These are phyloP conservation scores for Coemansia sp. DNA, from an alignment of 192 early-diverging fungal genomes.

Conservation along the genomic window DNA sequence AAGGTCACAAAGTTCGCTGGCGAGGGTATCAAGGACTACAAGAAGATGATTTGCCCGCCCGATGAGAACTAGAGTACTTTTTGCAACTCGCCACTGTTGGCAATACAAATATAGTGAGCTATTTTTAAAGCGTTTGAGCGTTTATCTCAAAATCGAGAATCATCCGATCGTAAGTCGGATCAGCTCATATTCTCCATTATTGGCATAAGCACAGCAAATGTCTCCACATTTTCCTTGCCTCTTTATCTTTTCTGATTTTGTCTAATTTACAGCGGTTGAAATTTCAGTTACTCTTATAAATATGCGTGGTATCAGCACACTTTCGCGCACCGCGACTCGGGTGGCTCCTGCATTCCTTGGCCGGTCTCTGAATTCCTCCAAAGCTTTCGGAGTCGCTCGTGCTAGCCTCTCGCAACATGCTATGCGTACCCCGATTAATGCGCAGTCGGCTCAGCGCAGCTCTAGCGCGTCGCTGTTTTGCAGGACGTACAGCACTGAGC, in stretches of 20 bases:
- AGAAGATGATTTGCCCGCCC: conserved; percentile 60
- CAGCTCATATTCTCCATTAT: not conserved
- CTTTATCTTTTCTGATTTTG: conserved; percentile 6
- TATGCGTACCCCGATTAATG: not conserved
- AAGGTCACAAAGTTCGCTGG: conserved; percentile 86
- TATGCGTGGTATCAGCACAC: conserved; percentile 26
- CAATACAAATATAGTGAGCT: too few species aligned
- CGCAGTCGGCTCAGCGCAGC: not conserved
- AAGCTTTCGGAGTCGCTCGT: conserved; percentile 1
- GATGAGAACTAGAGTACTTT: conserved; percentile 18
- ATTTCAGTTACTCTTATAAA: not conserved
- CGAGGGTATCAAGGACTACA: conserved; percentile 83
- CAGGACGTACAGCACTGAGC: conserved; percentile 38
- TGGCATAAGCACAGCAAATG: not conserved
- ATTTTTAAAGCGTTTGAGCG: not conserved
- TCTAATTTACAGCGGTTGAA: not conserved
- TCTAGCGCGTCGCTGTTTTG: not conserved
- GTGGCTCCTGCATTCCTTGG: not conserved
- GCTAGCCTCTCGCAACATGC: not conserved
- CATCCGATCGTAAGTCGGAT: not conserved
- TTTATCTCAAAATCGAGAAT: not conserved
- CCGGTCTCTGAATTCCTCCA: conserved; percentile 5
- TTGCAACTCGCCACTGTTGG: not conserved
- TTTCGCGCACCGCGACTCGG: conserved; percentile 13
- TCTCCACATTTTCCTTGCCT: not conserved